Percentiles rank a stretch among this genome's conserved stretches.
Conservation (phyloP, 805 yeast species). For the Saccharomycopsis fibuligera region DNA sequence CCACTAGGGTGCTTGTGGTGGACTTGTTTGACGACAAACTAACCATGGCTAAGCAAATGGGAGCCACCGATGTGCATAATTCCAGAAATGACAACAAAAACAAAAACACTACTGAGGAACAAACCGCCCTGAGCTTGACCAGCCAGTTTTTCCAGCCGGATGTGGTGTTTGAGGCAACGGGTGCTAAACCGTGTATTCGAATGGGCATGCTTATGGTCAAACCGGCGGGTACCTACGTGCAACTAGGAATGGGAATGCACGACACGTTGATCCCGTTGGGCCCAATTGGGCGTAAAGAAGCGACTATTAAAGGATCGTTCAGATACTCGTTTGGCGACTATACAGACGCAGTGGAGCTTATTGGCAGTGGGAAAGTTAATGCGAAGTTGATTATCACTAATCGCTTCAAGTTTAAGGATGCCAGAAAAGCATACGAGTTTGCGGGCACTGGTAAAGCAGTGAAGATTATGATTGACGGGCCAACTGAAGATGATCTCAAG, state of each 20-base stretch:
- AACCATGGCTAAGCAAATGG: constrained; percentile 55
- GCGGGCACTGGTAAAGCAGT: constrained; percentile 54
- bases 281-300: constrained; percentile 59
- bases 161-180: constrained; percentile 80
- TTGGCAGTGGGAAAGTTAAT: constrained; percentile 56
- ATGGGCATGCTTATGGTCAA: constrained; percentile 56
- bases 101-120: constrained; percentile 22
- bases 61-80: constrained; percentile 60
- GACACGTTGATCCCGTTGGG: constrained; percentile 69
- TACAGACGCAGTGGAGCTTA: constrained; percentile 59
- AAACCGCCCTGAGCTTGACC: constrained; percentile 26
- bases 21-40: constrained; percentile 67
- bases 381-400: constrained; percentile 70
- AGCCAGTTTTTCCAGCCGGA: constrained; percentile 32
- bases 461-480: constrained; percentile 80
- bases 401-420: constrained; percentile 63
- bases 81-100: constrained; percentile 24
- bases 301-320: constrained; percentile 67
- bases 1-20: constrained; percentile 59
- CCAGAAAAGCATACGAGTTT: constrained; percentile 66
- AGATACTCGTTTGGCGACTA: constrained; percentile 79
- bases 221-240: constrained; percentile 70
- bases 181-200: constrained; percentile 70
- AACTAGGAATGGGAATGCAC: constrained; percentile 80
- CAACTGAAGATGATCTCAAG: constrained; percentile 28